Evolutionary conservation across 78 protist species (phyloP).

Genomic region (Planoprotostelium fungivorum): DNA sequence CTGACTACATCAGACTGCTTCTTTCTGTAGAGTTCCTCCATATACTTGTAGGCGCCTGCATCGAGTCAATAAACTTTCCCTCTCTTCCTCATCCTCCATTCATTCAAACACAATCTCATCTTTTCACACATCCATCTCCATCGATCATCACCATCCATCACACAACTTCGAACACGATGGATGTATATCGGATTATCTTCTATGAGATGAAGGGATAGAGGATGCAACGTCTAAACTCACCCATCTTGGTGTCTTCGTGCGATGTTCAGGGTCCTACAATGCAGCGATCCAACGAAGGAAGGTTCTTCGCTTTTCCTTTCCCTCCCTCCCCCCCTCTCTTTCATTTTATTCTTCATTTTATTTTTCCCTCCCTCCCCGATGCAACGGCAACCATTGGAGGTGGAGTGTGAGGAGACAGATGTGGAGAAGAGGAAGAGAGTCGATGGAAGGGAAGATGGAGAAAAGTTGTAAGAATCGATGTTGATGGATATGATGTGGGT

Average conservation of each 20-base stretch:
- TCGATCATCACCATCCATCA: background rate
- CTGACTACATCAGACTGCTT: slow-evolving; percentile 98
- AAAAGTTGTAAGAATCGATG: too few relatives aligned
- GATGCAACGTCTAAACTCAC: background rate
- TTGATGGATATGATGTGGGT: too few relatives aligned
- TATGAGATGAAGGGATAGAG: background rate
- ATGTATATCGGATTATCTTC: too few relatives aligned
- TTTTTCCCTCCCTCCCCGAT: too few relatives aligned
- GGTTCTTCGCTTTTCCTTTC: background rate
- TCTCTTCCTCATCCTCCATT: background rate
- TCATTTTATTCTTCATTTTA: too few relatives aligned
- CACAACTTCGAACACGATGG: background rate
- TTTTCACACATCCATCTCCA: background rate
- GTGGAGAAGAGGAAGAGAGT: too few relatives aligned
- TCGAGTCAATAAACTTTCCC: background rate
- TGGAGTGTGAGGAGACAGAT: too few relatives aligned
- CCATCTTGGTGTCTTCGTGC: background rate
- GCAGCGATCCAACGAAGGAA: background rate
- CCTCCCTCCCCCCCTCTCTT: background rate
- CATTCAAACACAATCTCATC: background rate
- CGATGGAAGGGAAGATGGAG: too few relatives aligned
- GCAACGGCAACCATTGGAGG: too few relatives aligned
- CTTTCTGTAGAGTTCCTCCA: slow-evolving; percentile 93
- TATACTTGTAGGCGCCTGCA: slow-evolving; percentile 95
- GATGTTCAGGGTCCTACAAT: background rate